These are phyloP conservation scores for Xylariaceae sp. DNA, from an alignment of 2,329 filamentous ascomycete species.

Conservation along the genomic window DNA sequence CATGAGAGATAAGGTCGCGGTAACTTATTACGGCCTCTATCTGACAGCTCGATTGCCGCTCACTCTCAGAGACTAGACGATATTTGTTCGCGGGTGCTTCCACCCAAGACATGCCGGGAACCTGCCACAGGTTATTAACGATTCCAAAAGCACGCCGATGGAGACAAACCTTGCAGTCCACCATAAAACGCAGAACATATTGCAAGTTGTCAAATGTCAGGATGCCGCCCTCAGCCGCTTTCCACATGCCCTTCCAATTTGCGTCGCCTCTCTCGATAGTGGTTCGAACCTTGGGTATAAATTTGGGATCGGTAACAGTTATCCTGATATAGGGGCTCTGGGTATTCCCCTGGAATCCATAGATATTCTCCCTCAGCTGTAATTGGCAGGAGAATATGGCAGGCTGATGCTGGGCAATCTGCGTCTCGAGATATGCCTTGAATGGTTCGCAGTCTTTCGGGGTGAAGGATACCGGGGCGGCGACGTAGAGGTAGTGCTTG, in stretches of 20 bases:
- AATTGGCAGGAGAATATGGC: slow-evolving; percentile 76
- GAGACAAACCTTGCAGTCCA: slow-evolving; percentile 69
- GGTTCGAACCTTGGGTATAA: slow-evolving; percentile 67
- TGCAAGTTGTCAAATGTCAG: slow-evolving; percentile 94
- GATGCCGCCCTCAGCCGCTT: slow-evolving; percentile 58
- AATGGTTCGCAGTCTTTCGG: slow-evolving; percentile 71
- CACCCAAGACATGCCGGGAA: slow-evolving; percentile 96
- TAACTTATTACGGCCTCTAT: slow-evolving; percentile 88
- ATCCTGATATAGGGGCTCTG: slow-evolving; percentile 91
- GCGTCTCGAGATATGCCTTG: slow-evolving; percentile 71
- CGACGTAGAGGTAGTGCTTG: slow-evolving; percentile 90
- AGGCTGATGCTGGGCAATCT: slow-evolving; percentile 64
- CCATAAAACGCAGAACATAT: slow-evolving; percentile 95
- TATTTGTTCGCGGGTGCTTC: slow-evolving; percentile 72
- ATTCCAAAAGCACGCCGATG: neutral
- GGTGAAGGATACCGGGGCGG: slow-evolving; percentile 75
- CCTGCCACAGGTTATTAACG: slow-evolving; percentile 34
- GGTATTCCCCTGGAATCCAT: slow-evolving; percentile 87
- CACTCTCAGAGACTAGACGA: slow-evolving; percentile 55
- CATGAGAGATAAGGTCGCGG: slow-evolving; percentile 74
- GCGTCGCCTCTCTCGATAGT: slow-evolving; percentile 67
- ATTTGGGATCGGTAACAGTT: slow-evolving; percentile 82
- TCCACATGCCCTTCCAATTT: slow-evolving; percentile 92
- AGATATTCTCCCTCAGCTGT: slow-evolving; percentile 82
- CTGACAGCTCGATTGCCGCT: slow-evolving; percentile 86